Percentiles rank a stretch among this genome's conserved stretches.
Evolutionary conservation across 2,329 filamentous ascomycete genomes (phyloP).

Genomic region (Paraphoma chrysanthemicola): DNA sequence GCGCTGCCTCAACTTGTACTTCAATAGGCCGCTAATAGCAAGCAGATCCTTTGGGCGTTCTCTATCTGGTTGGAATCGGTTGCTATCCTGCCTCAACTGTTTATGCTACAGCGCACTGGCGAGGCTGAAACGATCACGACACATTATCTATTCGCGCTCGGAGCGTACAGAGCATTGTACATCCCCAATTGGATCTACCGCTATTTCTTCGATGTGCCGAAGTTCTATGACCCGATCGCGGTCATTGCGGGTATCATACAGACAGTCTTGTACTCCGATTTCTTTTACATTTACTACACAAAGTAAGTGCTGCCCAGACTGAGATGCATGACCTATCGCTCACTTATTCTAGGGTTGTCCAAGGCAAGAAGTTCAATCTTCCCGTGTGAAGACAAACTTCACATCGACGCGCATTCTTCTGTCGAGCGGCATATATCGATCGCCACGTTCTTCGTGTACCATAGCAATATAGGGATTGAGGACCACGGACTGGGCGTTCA

Average conservation of each 20-base stretch:
- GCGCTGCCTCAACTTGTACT: neutral
- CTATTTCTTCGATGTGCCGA: conserved; percentile 73
- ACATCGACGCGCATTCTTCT: neutral
- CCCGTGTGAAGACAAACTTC: conserved; percentile 49
- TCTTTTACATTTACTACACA: conserved; percentile 99
- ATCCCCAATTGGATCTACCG: conserved; percentile 99
- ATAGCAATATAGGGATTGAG: conserved; percentile 12
- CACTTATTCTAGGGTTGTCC: conserved; percentile 51
- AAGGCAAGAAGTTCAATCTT: conserved; percentile 63
- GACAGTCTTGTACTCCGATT: conserved; percentile 96
- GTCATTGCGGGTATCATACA: conserved; percentile 89
- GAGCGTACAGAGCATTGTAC: conserved; percentile 89
- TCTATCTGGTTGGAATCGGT: conserved; percentile 98
- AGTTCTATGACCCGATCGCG: conserved; percentile 83
- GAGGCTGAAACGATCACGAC: conserved; percentile 99
- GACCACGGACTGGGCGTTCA: conserved; percentile 8
- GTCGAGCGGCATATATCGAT: conserved; percentile 5
- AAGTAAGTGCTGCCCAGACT: conserved; percentile 64
- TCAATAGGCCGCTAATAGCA: conserved; percentile 13
- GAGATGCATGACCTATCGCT: neutral
- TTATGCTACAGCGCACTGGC: conserved; percentile 96
- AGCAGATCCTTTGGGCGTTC: conserved; percentile 91
- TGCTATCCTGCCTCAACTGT: conserved; percentile 94
- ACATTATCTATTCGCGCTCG: conserved; percentile 94
- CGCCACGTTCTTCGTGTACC: conserved; percentile 14